Evolutionary conservation across 208 protist genomes (phyloP).

Genomic region (Leishmania major): DNA sequence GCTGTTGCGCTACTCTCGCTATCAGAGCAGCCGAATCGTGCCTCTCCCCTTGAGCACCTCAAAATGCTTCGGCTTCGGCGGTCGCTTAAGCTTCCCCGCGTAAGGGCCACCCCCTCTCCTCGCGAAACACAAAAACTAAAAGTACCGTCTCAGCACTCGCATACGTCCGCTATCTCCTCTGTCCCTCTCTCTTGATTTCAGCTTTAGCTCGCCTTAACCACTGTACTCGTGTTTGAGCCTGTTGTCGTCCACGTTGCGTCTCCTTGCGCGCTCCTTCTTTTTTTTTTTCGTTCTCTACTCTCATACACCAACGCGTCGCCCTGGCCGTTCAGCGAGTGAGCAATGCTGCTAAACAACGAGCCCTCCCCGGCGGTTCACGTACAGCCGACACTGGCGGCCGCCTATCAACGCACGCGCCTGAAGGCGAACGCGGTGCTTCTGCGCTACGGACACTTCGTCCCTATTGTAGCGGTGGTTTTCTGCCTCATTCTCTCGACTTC

Average conservation of each 20-base stretch:
- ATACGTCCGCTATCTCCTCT: neutral
- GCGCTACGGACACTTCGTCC: conserved; percentile 45
- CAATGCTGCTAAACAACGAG: conserved; percentile 11
- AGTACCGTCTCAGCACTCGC: neutral
- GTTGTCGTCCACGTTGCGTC: neutral
- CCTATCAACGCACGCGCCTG: conserved; percentile 21
- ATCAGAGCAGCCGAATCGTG: neutral
- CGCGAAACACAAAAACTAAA: neutral
- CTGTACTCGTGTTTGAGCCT: neutral
- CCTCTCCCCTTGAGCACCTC: neutral
- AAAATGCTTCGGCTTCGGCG: neutral
- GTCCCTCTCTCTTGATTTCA: neutral
- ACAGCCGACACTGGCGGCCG: conserved; percentile 5
- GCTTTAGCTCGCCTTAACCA: neutral
- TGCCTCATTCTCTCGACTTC: conserved; percentile 37
- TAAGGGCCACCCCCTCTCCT: neutral
- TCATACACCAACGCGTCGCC: neutral
- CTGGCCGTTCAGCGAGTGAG: neutral
- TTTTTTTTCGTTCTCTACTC: neutral
- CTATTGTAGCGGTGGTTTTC: conserved; percentile 30
- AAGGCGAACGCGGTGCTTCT: conserved; percentile 35
- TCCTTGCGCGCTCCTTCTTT: neutral
- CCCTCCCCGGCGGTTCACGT: conserved; percentile 21
- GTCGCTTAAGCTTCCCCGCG: neutral
- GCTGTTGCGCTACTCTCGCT: neutral